Percentiles rank a stretch among this genome's conserved stretches.
Conservation (phyloP, 192 early-diverging fungal species). For the Backusella australiensis region DNA sequence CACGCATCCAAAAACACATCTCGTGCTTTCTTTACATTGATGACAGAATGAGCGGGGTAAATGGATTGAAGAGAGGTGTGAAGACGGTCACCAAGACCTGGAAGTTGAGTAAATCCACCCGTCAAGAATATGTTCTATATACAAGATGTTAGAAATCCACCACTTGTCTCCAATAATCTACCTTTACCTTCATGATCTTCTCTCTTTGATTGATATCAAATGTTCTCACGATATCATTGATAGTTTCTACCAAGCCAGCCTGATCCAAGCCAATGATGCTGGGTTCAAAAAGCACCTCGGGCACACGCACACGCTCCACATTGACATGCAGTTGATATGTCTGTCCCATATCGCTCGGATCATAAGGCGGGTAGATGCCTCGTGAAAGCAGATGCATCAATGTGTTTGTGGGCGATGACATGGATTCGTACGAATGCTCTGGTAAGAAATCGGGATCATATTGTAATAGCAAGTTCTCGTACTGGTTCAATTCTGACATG, state of each 20-base stretch:
- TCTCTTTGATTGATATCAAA: slow-evolving; percentile 44
- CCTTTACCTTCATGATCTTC: slow-evolving; percentile 51
- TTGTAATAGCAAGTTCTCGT: slow-evolving; percentile 66
- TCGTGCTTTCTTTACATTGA: slow-evolving; percentile 56
- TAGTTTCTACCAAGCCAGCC: slow-evolving; percentile 81
- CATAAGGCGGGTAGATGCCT: slow-evolving; percentile 55
- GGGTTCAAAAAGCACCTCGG: slow-evolving; percentile 90
- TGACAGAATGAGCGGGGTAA: slow-evolving; percentile 53
- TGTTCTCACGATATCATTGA: slow-evolving; percentile 61
- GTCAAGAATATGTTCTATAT: slow-evolving; percentile 73
- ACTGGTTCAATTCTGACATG: slow-evolving; percentile 60
- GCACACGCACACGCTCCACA: slow-evolving; percentile 86
- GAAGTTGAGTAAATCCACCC: slow-evolving; percentile 68
- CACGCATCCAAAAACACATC: slow-evolving; percentile 82
- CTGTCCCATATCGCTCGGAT: slow-evolving; percentile 62
- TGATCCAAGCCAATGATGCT: slow-evolving; percentile 83
- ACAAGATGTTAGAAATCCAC: not conserved
- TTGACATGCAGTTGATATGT: slow-evolving; percentile 86
- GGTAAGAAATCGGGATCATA: slow-evolving; percentile 77
- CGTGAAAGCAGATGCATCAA: slow-evolving; percentile 71
- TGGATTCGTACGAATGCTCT: slow-evolving; percentile 66
- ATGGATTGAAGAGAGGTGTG: slow-evolving; percentile 59
- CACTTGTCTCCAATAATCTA: not conserved
- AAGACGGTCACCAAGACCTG: slow-evolving; percentile 66
- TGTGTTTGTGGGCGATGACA: slow-evolving; percentile 64